Evolutionary conservation across 2,329 filamentous ascomycete genomes (phyloP).

Genomic region (Neonectria sp.): DNA sequence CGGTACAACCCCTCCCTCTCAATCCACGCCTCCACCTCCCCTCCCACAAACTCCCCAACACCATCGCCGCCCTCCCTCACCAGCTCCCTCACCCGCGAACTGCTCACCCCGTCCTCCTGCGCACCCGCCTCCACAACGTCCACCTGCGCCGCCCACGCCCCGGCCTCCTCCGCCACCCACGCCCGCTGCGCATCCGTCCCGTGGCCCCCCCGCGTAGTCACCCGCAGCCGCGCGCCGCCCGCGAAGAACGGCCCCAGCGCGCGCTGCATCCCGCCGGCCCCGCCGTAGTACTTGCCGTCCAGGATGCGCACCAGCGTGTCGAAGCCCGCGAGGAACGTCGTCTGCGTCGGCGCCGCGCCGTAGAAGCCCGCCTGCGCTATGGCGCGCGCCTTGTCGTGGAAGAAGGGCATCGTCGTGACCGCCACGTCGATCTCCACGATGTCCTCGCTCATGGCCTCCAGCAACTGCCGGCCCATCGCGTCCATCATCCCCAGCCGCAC

Average conservation of each 20-base stretch:
- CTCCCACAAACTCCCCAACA: constrained; percentile 69
- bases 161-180: constrained; percentile 60
- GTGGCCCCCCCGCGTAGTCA: constrained; percentile 75
- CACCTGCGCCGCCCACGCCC: constrained; percentile 73
- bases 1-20: constrained; percentile 69
- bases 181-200: constrained; percentile 57
- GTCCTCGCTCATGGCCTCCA: constrained; percentile 42
- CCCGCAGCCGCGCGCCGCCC: constrained; percentile 71
- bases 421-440: constrained; percentile 72
- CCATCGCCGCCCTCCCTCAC: constrained; percentile 63
- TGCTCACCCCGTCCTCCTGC: constrained; percentile 65
- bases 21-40: constrained; percentile 72
- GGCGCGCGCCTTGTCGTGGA: constrained; percentile 77
- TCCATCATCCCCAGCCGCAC: constrained; percentile 81
- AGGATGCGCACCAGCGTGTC: constrained; percentile 83
- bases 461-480: constrained; percentile 72
- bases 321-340: constrained; percentile 81
- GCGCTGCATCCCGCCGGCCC: constrained; percentile 57
- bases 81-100: constrained; percentile 75
- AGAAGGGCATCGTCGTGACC: constrained; percentile 81
- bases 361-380: constrained; percentile 67
- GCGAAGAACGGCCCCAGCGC: constrained; percentile 76
- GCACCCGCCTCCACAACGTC: constrained; percentile 68
- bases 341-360: constrained; percentile 55
- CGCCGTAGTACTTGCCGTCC: constrained; percentile 78